phyloP scores from a whole-genome alignment of 1,284 basidiomycete genomes.

The Cystobasidium slooffiae region DNA sequence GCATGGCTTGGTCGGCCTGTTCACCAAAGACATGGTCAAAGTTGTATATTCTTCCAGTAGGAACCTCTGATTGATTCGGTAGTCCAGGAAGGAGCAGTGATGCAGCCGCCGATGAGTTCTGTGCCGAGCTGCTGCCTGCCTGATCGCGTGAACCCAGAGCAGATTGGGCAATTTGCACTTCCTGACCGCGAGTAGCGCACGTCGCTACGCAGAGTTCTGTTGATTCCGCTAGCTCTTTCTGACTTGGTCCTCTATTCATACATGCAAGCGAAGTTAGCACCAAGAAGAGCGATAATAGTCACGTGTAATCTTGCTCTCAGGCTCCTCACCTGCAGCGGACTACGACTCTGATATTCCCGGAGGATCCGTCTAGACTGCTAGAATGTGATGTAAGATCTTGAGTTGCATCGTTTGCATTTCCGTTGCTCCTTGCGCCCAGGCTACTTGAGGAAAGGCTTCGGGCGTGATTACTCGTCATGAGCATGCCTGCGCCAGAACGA shows the following conservation, averaged over 20 bases:
- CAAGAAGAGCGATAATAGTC: background rate
- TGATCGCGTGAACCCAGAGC: slow-evolving; percentile 61
- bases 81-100: slow-evolving; percentile 60
- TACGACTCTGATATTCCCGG: slow-evolving; percentile 82
- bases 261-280: background rate
- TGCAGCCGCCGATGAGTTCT: slow-evolving; percentile 67
- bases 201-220: slow-evolving; percentile 39
- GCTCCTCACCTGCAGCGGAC: slow-evolving; percentile 73
- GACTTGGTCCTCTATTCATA: slow-evolving; percentile 25
- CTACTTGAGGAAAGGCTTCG: slow-evolving; percentile 10
- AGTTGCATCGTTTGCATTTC: background rate
- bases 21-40: slow-evolving; percentile 95
- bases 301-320: slow-evolving; percentile 59
- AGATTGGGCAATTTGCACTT: slow-evolving; percentile 68
- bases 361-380: slow-evolving; percentile 16
- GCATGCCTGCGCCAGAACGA: background rate
- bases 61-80: slow-evolving; percentile 45
- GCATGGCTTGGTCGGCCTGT: slow-evolving; percentile 92
- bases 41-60: slow-evolving; percentile 75
- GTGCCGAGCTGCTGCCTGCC: slow-evolving; percentile 56
- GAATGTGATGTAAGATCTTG: slow-evolving; percentile 18
- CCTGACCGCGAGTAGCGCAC: slow-evolving; percentile 64
- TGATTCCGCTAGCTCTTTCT: slow-evolving; percentile 37
- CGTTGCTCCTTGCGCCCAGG: background rate
- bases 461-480: slow-evolving; percentile 5